Base-by-base conservation (phyloP, 2,329 filamentous ascomycete species). In the Blumeria hordei region DNA sequence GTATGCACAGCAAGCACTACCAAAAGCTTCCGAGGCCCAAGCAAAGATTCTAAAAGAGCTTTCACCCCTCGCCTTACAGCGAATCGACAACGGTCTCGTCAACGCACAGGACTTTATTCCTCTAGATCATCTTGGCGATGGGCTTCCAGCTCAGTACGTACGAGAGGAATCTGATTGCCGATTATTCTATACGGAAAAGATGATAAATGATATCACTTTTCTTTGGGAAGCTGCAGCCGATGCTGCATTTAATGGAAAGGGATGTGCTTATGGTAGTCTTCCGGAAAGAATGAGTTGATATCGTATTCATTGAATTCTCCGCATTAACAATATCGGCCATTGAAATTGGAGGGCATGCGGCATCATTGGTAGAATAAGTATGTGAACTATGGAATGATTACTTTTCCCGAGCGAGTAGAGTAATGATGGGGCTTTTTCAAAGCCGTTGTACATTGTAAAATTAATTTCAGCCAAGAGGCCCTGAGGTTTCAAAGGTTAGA, bases 91-190 rank as follows among this genome's bases (percentile, higher is more conserved):
- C 1, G 66, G 39, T 49, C 57, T 66, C 14, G 61, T 73, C 57
- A 71, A 73, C 62, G 62, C 68, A 37, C 64, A 68, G 55, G 71
- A 73, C 55, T 66, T 62, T 45, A 62, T 64, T 55, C 44, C 62
- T 49, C 56, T 55, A 44, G 59, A 54, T 57, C 61, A 69, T 16
- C 58, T 65, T 12, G 58, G 65, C 54, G 58, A 63, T 21, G 62
- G 65, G 52, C 66, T 69, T 0, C 73, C 78, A 9, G 64, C 74
- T 18, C 79, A 83, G 60, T 82, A 82, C 61, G 63, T 74, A 4
- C 78, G 79, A 57, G 72, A 80, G 59, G 71, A 75, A 0, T 75
- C 78, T 0, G 74, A 78, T 60, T 83, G 78, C 60, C 69, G 77
- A 3, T 63, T 81, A 9, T 82, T 73, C 61, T 80, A 74, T 58